These are phyloP conservation scores for Cucumis sativus DNA, from an alignment of 306 rosid genomes.

Conservation along the genomic window DNA sequence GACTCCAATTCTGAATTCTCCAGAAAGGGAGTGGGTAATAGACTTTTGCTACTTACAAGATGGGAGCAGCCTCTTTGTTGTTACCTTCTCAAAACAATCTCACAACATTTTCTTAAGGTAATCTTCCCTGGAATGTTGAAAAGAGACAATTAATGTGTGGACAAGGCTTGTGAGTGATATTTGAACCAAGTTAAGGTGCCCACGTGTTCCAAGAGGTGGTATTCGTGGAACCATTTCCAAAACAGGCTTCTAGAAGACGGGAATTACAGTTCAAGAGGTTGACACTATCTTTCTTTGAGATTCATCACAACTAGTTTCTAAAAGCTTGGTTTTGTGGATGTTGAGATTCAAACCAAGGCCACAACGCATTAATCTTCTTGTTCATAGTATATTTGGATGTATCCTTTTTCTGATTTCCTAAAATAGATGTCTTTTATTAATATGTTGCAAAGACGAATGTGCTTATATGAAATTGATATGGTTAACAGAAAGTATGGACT, in stretches of 20 bases:
- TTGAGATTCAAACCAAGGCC: neutral
- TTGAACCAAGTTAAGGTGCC: neutral
- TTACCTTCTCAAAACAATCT: neutral
- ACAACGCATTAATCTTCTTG: neutral
- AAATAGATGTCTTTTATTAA: neutral
- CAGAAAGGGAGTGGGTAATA: neutral
- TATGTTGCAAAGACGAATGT: neutral
- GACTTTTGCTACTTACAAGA: neutral
- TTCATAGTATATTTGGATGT: neutral
- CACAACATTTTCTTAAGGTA: neutral
- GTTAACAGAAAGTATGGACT: conserved; percentile 84
- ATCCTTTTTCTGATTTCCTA: neutral
- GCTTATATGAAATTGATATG: conserved; percentile 11
- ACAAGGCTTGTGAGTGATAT: neutral
- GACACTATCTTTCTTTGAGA: neutral
- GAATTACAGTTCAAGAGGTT: neutral
- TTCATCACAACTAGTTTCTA: neutral
- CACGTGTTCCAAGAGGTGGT: neutral
- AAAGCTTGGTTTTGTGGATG: neutral
- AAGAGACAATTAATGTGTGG: neutral
- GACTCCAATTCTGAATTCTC: neutral
- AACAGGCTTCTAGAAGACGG: neutral
- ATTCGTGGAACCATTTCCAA: neutral
- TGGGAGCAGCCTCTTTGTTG: neutral
- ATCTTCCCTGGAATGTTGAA: neutral